These are phyloP conservation scores for Malus fusca DNA, from an alignment of 306 rosid species.

Conservation along the genomic window DNA sequence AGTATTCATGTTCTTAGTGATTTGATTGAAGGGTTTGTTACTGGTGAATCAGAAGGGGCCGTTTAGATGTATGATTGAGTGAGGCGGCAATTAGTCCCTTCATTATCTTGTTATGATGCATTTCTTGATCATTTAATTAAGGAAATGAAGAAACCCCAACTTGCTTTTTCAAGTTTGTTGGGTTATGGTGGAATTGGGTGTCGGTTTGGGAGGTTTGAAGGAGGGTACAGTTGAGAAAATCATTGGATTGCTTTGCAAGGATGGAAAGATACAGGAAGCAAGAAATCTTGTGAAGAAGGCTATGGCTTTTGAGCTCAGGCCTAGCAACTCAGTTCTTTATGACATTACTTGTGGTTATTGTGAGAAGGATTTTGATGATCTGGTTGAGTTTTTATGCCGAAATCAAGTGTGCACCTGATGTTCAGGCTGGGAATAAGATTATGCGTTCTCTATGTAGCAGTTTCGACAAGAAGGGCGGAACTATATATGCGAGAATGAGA, in stretches of 20 bases:
- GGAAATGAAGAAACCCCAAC: slow-evolving; percentile 30
- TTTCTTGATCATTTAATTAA: too few species aligned
- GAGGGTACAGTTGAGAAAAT: slow-evolving; percentile 42
- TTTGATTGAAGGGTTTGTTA: slow-evolving; percentile 49
- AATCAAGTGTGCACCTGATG: slow-evolving; percentile 44
- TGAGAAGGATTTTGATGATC: slow-evolving; percentile 75
- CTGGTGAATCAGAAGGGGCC: slow-evolving; percentile 50
- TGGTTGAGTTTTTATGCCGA: slow-evolving; percentile 64
- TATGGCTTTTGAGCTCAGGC: slow-evolving; percentile 29
- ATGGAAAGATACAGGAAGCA: slow-evolving; percentile 65
- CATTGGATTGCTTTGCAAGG: slow-evolving; percentile 47
- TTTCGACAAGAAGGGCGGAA: slow-evolving; percentile 50
- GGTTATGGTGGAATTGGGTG: slow-evolving; percentile 47
- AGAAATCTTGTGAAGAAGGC: slow-evolving; percentile 65
- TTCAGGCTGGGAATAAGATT: slow-evolving; percentile 56
- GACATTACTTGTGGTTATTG: slow-evolving; percentile 75
- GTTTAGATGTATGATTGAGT: slow-evolving; percentile 37
- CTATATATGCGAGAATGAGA: slow-evolving; percentile 46
- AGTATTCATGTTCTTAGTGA: slow-evolving; percentile 24
- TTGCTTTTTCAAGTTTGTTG: slow-evolving; percentile 35
- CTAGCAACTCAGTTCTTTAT: slow-evolving; percentile 42
- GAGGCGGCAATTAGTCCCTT: slow-evolving; percentile 37
- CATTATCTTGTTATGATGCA: too few species aligned
- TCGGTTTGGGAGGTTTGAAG: slow-evolving; percentile 31
- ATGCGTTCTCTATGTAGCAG: slow-evolving; percentile 43